Evolutionary conservation across 2,329 filamentous ascomycete genomes (phyloP), one percentile per base, ranked within the genome.

Genomic region (Colletotrichum magnum): DNA sequence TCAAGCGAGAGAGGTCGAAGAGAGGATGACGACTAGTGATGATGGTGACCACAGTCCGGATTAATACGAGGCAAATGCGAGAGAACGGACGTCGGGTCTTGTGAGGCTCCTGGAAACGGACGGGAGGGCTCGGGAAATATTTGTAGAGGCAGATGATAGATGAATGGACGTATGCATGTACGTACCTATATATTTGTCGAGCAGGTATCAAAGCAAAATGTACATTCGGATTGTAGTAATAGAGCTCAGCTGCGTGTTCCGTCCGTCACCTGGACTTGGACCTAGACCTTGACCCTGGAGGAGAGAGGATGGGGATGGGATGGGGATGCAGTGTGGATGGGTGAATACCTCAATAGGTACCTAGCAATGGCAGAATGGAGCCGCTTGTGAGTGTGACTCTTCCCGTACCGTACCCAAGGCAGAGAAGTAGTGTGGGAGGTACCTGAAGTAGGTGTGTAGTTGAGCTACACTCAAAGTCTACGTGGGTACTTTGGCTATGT

Each of bases 331-430:
- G 21, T 24, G 21, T 24, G 32, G 32, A 36, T 36, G 32, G 32
- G 7, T 36, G 32, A 12, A 36, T 24, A 24, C 21, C 21, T 24
- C 21, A 24, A 24, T 36, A 9, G 28, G 28, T 32, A 36, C 32
- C 32, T 6, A 36, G 32, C 32, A 36, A 10, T 24, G 21, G 32
- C 32, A 36, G 64, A 43, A 69, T 53, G 65, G 58, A 58, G 41
- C 54, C 58, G 58, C 45, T 71, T 39, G 45, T 58, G 63, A 58
- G 65, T 69, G 70, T 74, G 73, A 74, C 73, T 73, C 64, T 71
- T 68, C 56, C 59, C 67, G 69, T 41, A 36, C 32, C 32, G 32
- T 2, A 36, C 7, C 10, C 32, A 36, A 36, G 32, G 32, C 32
- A 36, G 32, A 32, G 28, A 32, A 9, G 21, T 24, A 24, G 21